Base-by-base conservation (phyloP, 148 eudicot genomes). In the Silene conica region DNA sequence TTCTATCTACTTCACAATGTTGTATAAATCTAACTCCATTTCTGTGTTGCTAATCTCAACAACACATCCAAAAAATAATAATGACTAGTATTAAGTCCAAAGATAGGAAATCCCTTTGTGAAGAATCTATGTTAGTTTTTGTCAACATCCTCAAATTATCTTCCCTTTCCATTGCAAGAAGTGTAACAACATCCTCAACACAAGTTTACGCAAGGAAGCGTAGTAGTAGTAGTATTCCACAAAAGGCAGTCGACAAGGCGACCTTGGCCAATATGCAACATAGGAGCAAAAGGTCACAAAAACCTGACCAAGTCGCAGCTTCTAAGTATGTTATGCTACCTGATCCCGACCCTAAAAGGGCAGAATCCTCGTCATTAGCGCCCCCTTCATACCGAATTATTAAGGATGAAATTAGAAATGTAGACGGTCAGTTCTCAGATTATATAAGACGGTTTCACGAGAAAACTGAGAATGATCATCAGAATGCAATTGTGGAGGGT, bases 121-220 rank as follows among this genome's bases (percentile, higher is more conserved):
- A 84, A 76, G 87, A 86, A 70, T 81, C 87, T 73, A 86, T 86
- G 86, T 75, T 86, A 19, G 76, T 88, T 63, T 61, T 86, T 16
- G 79, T 78, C 8, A 83, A 83, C 80, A 76, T 88, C 73, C 31
- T 84, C 41, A 88, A 79, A 71, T 69, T 88, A 43, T 82, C 89
- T 7, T 88, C 92, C 23, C 67, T 85, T 25, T 77, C 87, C 60
- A 76, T 84, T 28, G 79, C 86, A 63, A 81, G 82, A 67, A 71
- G 74, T 68, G 45, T 82, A 26, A 48, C 69, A 28, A 58, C 57
- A 73, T n/a, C n/a, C n/a, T 25, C 82, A 52, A 9, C 50, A 1
- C 64, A 75, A 3, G 55, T 58, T 6, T 64, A 41, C 16, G 20
- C 43, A 43, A 63, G 12, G 22, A 69, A 62, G 26, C 67, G 20